Evolutionary conservation across 805 yeast species (phyloP).

Genomic region (Candida palmyrensis): DNA sequence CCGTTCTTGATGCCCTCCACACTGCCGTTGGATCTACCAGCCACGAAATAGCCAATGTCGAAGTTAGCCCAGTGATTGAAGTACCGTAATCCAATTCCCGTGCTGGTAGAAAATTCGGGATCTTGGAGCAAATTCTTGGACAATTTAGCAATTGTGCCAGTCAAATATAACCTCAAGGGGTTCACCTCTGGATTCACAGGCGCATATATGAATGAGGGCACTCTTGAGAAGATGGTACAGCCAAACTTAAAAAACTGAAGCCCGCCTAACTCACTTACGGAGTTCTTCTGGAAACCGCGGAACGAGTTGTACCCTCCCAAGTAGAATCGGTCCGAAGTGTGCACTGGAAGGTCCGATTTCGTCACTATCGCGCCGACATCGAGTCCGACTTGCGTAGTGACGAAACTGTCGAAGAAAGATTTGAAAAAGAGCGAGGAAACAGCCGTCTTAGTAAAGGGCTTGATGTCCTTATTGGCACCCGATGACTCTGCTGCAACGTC

Average conservation of each 20-base stretch:
- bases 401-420: slow-evolving; percentile 37
- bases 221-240: slow-evolving; percentile 48
- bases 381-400: slow-evolving; percentile 47
- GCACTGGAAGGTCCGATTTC: slow-evolving; percentile 34
- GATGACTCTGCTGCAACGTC: slow-evolving; percentile 5
- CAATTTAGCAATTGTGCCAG: slow-evolving; percentile 63
- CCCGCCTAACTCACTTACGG: slow-evolving; percentile 76
- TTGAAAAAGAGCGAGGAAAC: slow-evolving; percentile 26
- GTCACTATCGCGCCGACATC: slow-evolving; percentile 55
- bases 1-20: slow-evolving; percentile 32
- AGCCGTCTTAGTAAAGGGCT: slow-evolving; percentile 30
- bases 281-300: slow-evolving; percentile 62
- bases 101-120: slow-evolving; percentile 18
- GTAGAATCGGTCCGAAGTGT: slow-evolving; percentile 74
- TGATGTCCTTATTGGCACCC: background rate
- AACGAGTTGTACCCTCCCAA: slow-evolving; percentile 76
- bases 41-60: slow-evolving; percentile 35
- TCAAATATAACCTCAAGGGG: slow-evolving; percentile 50
- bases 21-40: slow-evolving; percentile 15
- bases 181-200: slow-evolving; percentile 17
- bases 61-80: slow-evolving; percentile 36
- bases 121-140: slow-evolving; percentile 21
- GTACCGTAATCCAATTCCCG: slow-evolving; percentile 35
- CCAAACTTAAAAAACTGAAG: slow-evolving; percentile 55
- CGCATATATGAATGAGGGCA: slow-evolving; percentile 43